Evolutionary conservation across 192 early-diverging fungal genomes (phyloP).

Genomic region (Coemansia sp.): DNA sequence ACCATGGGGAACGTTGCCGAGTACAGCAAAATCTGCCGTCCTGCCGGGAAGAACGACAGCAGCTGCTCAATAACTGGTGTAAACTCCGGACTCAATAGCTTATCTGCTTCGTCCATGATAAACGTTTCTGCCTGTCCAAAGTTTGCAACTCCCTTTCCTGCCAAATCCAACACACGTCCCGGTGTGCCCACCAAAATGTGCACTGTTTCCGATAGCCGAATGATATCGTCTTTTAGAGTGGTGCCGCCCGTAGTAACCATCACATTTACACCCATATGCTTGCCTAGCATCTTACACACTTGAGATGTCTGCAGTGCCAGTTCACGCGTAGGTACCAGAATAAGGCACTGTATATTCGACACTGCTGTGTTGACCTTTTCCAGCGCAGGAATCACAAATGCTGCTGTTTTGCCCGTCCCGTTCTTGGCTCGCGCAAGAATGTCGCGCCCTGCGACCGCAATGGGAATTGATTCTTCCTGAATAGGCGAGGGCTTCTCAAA

Average conservation of each 20-base stretch:
- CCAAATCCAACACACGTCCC: slow-evolving; percentile 94
- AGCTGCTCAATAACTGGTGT: slow-evolving; percentile 97
- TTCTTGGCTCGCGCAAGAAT: slow-evolving; percentile 97
- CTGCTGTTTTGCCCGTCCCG: slow-evolving; percentile 93
- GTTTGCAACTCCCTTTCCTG: slow-evolving; percentile 90
- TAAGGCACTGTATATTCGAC: slow-evolving; percentile 85
- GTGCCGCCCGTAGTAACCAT: slow-evolving; percentile 99
- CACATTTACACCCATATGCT: slow-evolving; percentile 92
- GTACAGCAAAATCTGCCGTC: slow-evolving; percentile 94
- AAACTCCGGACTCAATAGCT: slow-evolving; percentile 97
- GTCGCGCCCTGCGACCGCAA: slow-evolving; percentile 92
- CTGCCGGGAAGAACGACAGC: slow-evolving; percentile 80
- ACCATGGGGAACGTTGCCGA: slow-evolving; percentile 97
- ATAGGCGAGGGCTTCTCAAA: slow-evolving; percentile 97
- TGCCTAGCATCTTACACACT: slow-evolving; percentile 95
- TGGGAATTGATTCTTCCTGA: slow-evolving; percentile 98
- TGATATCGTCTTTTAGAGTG: slow-evolving; percentile 96
- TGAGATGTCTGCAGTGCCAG: slow-evolving; percentile 99
- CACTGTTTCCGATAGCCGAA: slow-evolving; percentile 88
- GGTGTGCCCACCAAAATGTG: slow-evolving; percentile 98
- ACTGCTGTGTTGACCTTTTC: slow-evolving; percentile 90
- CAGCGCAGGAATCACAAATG: slow-evolving; percentile 93
- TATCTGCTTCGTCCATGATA: slow-evolving; percentile 99
- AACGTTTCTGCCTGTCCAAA: slow-evolving; percentile 85
- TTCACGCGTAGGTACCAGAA: slow-evolving; percentile 96